A percentile compares a stretch with the other conserved stretches of the same genome.
Conservation (phyloP, 2,329 filamentous ascomycete species). For the Claviceps sp. region DNA sequence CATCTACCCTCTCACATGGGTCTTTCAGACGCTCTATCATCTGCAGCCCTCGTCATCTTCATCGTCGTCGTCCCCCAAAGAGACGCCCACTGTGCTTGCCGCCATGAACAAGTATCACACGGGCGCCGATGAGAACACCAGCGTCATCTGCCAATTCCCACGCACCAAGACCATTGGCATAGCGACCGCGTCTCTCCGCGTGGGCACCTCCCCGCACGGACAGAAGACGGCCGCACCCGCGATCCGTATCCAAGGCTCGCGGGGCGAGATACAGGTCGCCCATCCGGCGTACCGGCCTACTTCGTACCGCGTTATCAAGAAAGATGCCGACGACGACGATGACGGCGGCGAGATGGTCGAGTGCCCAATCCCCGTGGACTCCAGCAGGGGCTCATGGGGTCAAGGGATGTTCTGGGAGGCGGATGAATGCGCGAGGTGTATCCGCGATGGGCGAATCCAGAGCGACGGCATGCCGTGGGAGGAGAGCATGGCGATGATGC, state of each 20-base stretch:
- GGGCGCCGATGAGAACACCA: constrained; percentile 67
- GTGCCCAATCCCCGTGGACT: constrained; percentile 39
- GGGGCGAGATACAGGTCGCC: constrained; percentile 71
- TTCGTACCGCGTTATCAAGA: constrained; percentile 49
- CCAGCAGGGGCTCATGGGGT: constrained; percentile 36
- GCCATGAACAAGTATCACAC: constrained; percentile 62
- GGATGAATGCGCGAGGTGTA: constrained; percentile 60
- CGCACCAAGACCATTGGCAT: constrained; percentile 55
- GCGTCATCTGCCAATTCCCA: constrained; percentile 65
- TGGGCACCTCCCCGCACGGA: constrained; percentile 47
- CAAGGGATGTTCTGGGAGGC: constrained; percentile 87
- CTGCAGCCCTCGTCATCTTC: constrained; percentile 47
- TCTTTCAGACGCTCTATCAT: constrained; percentile 81
- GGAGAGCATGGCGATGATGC: constrained; percentile 79
- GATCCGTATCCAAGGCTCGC: constrained; percentile 67
- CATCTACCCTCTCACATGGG: constrained; percentile 81
- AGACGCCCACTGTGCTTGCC: constrained; percentile 53
- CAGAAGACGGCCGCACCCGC: constrained; percentile 47
- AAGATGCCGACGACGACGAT: constrained; percentile 30
- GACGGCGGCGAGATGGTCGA: constrained; percentile 36
- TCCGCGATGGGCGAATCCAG: constrained; percentile 66
- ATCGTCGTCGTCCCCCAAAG: constrained; percentile 29
- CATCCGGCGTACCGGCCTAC: constrained; percentile 58
- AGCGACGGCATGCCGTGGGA: constrained; percentile 55
- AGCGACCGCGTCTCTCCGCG: constrained; percentile 51